These are phyloP conservation scores for Penicillium sp. DNA, from an alignment of 2,329 filamentous ascomycete genomes.

Conservation along the genomic window DNA sequence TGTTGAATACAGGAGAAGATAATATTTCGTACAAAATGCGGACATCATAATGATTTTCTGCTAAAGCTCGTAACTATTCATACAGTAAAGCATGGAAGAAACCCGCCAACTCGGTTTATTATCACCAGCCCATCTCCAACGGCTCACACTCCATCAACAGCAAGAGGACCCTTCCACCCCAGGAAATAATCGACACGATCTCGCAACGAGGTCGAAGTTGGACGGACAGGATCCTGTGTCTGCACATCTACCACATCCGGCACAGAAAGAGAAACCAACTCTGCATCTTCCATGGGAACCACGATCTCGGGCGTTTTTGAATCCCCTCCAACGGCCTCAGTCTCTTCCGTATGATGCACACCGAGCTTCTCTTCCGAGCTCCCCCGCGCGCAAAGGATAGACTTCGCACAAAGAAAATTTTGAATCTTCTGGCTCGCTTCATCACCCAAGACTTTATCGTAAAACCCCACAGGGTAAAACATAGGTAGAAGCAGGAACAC, in stretches of 20 bases:
- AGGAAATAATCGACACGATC: conserved; percentile 36
- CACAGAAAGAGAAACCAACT: neutral
- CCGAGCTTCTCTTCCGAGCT: neutral
- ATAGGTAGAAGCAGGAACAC: neutral
- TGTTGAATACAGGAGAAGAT: neutral
- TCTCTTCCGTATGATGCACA: neutral
- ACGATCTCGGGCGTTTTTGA: neutral
- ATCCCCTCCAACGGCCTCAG: neutral
- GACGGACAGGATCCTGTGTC: neutral
- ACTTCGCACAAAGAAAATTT: neutral
- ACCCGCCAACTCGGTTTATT: neutral
- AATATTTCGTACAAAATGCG: neutral
- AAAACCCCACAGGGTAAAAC: neutral
- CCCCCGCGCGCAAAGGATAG: neutral
- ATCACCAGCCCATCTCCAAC: neutral
- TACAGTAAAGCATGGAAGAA: neutral
- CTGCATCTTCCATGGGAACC: neutral
- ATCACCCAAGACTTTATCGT: neutral
- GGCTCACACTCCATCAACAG: neutral
- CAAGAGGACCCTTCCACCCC: conserved; percentile 34
- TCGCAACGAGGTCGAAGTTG: conserved; percentile 11
- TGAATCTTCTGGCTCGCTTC: neutral
- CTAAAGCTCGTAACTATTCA: neutral
- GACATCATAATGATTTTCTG: neutral
- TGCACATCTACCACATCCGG: neutral